Percentiles rank a stretch among this genome's conserved stretches.
Conservation (phyloP, 164 flowering plant genomes). For the Nelumbo lutea region DNA sequence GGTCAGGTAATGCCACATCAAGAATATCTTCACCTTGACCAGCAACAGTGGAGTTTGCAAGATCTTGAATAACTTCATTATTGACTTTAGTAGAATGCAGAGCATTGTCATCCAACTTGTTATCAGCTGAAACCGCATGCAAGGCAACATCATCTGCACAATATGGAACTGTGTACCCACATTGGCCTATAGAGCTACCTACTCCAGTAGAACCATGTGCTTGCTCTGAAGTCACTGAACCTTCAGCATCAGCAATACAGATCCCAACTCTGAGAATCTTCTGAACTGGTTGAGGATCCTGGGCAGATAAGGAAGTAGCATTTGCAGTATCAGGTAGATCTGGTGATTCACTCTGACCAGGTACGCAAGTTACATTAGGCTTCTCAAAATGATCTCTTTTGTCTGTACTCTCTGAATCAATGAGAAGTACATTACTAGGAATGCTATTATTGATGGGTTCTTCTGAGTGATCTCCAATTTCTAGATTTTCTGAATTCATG, state of each 20-base stretch:
- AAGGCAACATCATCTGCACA: background rate
- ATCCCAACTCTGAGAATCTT: background rate
- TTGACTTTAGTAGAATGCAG: too few relatives aligned
- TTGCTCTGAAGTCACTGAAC: background rate
- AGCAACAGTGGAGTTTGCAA: background rate
- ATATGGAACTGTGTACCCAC: constrained; percentile 2
- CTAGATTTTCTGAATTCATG: background rate
- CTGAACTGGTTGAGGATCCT: background rate
- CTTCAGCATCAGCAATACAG: background rate
- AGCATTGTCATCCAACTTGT: too few relatives aligned
- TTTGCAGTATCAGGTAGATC: background rate
- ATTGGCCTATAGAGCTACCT: background rate
- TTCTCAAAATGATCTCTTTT: background rate
- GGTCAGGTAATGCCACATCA: background rate
- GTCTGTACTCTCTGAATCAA: background rate
- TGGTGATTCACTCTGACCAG: background rate
- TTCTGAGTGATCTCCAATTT: background rate
- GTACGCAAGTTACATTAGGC: background rate
- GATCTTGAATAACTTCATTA: too few relatives aligned
- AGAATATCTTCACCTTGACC: background rate
- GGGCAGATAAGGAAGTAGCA: background rate
- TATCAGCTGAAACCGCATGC: too few relatives aligned
- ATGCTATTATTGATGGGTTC: background rate
- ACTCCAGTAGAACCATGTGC: constrained; percentile 8
- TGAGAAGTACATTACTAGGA: background rate